These are phyloP conservation scores for Vaccinium darrowii DNA, from an alignment of 148 eudicot genomes.

Conservation along the genomic window DNA sequence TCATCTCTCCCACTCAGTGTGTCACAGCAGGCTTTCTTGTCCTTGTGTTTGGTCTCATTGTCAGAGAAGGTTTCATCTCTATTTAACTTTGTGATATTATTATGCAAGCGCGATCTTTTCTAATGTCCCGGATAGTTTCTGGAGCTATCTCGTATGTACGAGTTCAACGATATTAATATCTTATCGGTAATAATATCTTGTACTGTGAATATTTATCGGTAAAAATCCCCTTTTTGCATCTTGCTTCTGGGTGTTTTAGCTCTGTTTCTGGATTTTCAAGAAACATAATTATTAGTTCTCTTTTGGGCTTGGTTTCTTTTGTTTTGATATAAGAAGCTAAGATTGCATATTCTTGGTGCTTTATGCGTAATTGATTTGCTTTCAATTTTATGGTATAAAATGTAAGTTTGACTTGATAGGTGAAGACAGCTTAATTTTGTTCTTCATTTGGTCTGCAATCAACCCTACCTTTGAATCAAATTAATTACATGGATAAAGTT, in stretches of 20 bases:
- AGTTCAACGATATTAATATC: background rate
- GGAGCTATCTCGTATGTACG: background rate
- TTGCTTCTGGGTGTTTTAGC: background rate
- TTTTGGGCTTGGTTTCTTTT: background rate
- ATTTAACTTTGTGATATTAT: background rate
- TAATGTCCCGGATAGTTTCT: background rate
- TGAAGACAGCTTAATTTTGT: background rate
- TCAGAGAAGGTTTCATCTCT: conserved; percentile 45
- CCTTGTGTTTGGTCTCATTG: conserved; percentile 32
- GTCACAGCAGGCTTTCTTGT: conserved; percentile 28
- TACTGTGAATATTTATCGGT: background rate
- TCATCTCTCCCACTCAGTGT: conserved; percentile 49
- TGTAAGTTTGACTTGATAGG: background rate
- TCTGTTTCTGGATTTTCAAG: background rate
- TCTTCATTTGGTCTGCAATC: background rate
- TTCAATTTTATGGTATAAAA: background rate
- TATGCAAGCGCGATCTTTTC: background rate
- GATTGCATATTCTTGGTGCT: background rate
- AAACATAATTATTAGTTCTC: background rate
- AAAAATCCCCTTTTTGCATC: background rate
- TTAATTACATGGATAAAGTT: background rate
- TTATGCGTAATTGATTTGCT: background rate
- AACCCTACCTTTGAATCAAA: background rate
- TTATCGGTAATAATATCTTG: background rate
- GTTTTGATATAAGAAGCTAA: background rate